A percentile compares a stretch with the other conserved stretches of the same genome.
Evolutionary conservation across 306 rosid species (phyloP).

Genomic region (barrel medic (Medicago truncatula)): DNA sequence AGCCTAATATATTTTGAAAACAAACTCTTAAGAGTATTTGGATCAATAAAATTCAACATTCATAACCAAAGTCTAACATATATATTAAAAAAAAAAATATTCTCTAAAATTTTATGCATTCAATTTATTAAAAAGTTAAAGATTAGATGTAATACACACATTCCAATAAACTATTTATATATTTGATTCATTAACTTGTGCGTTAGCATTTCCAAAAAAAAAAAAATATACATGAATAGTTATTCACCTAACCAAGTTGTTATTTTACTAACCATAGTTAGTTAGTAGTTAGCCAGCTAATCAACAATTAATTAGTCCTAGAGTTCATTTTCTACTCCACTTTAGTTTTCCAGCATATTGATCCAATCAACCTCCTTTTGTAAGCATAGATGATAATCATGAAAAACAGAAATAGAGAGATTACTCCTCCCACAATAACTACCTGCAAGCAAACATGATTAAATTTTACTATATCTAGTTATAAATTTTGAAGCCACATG

Average conservation of each 20-base stretch:
- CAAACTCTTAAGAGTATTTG: too few species aligned
- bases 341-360: not conserved
- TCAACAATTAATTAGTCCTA: not conserved
- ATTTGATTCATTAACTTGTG: too few species aligned
- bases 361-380: conserved; percentile 73
- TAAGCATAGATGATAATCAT: conserved; percentile 60
- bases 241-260: not conserved
- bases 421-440: conserved; percentile 47
- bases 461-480: conserved; percentile 5
- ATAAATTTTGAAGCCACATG: conserved; percentile 16
- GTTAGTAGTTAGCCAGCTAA: not conserved
- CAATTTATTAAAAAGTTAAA: too few species aligned
- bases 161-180: too few species aligned
- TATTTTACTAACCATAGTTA: not conserved
- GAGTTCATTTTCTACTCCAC: conserved; percentile 26
- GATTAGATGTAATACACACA: too few species aligned
- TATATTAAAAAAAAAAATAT: too few species aligned
- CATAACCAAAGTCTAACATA: too few species aligned
- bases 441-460: conserved; percentile 54
- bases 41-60: too few species aligned
- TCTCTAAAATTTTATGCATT: too few species aligned
- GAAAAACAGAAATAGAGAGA: conserved; percentile 49
- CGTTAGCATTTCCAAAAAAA: too few species aligned
- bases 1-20: too few species aligned
- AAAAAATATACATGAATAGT: not conserved